phyloP scores from a whole-genome alignment of 2,329 filamentous ascomycete genomes.

The Talaromyces sp. region DNA sequence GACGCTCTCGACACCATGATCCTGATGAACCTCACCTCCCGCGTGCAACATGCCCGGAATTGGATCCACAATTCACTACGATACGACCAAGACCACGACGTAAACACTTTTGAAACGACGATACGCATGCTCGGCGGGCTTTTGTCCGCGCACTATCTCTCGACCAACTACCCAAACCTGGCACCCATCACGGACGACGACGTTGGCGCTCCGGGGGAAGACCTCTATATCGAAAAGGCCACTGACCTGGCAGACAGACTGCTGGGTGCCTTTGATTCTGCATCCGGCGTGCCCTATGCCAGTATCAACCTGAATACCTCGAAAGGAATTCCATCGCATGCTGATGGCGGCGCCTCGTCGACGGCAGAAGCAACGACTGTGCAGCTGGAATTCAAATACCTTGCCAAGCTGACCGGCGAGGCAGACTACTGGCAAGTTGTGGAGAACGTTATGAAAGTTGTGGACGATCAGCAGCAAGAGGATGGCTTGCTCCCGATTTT shows the following conservation, averaged over 20 bases:
- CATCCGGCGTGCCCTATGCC: constrained; percentile 80
- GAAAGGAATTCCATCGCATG: constrained; percentile 73
- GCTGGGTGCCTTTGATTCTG: constrained; percentile 79
- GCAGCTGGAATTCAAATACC: constrained; percentile 95
- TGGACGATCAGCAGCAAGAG: constrained; percentile 72
- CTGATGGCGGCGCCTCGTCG: constrained; percentile 80
- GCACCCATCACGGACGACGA: constrained; percentile 70
- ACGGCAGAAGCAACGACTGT: constrained; percentile 89
- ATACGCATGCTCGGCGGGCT: constrained; percentile 25
- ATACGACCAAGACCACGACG: constrained; percentile 86
- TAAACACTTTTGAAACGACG: constrained; percentile 24
- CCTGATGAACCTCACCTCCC: constrained; percentile 91
- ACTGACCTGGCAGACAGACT: constrained; percentile 86
- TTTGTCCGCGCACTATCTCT: constrained; percentile 64
- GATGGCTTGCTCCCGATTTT: constrained; percentile 91
- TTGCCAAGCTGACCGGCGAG: constrained; percentile 91
- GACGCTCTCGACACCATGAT: constrained; percentile 96
- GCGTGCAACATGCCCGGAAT: constrained; percentile 75
- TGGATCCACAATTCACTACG: constrained; percentile 79
- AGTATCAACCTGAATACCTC: constrained; percentile 81
- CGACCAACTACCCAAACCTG: constrained; percentile 72
- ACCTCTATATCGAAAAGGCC: constrained; percentile 93
- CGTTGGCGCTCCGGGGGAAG: constrained; percentile 69
- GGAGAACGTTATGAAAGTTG: constrained; percentile 85
- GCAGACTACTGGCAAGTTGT: constrained; percentile 85